Base-by-base conservation (phyloP, 2,329 filamentous ascomycete species). In the Moelleriella libera region DNA sequence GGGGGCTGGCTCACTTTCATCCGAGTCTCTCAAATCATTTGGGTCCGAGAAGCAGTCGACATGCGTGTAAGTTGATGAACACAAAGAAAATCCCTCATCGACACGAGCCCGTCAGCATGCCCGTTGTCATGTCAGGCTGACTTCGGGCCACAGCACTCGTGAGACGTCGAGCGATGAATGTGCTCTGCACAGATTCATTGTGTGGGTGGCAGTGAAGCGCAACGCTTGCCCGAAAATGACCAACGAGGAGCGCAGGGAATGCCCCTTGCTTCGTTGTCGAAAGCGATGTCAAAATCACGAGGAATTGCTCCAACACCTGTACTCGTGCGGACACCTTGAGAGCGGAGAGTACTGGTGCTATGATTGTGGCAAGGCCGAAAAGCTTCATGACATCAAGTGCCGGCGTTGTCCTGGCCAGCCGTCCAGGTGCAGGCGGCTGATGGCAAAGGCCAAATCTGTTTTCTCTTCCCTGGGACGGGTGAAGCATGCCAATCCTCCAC, bases 311-410 rank as follows among this genome's bases (percentile, higher is more conserved):
- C 68, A 65, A 53, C 75, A 77, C 51, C 61, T 78, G 8, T 68
- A 70, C 49, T 59, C 58, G 40, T 76, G 74, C 55, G 61, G 65
- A 31, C 64, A 72, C 54, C 66, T 78, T 32, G 57, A 63, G 30
- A 65, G 65, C 4, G 71, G 72, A 49, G 70, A 77, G 62, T 78
- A 77, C 53, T 69, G 72, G 64, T 78, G 74, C 56, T 76, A 73
- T 55, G 69, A 76, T 39, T 75, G 75, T 55, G 68, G 64, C 56
- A 68, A 66, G 53, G 63, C 70, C 48, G 74, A 78, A 56, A 64
- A 65, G 39, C 75, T 76, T 57, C 69, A 69, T 59, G 72, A 77
- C 52, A 40, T 45, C 52, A 61, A 69, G 54, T 75, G 72, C 61
- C 70, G 68, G 48, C 65, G 66, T 40, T 76, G 71, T 52, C 57